phyloP scores from a whole-genome alignment of 106 monocot genomes.

The Triglochin maritima region DNA sequence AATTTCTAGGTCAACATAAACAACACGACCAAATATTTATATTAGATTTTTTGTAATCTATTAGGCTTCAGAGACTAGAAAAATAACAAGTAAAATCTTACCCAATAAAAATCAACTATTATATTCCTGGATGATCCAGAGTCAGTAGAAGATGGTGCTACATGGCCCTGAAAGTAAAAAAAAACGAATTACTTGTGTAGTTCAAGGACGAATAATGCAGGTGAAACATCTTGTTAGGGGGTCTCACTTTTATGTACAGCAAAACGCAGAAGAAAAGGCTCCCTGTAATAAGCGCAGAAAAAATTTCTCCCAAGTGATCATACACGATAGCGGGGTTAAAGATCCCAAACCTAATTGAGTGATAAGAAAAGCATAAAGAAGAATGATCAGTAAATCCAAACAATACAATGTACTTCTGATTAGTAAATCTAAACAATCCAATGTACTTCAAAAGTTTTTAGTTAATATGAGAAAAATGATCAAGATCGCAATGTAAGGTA shows the following conservation, averaged over 20 bases:
- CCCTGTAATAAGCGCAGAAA: constrained; percentile 65
- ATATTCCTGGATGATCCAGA: constrained; percentile 90
- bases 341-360: constrained; percentile 61
- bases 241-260: constrained; percentile 74
- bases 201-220: not conserved
- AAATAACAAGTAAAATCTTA: constrained; percentile 19
- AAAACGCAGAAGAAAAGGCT: constrained; percentile 90
- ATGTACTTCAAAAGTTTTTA: too few relatives aligned
- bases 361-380: not conserved
- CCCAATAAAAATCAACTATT: constrained; percentile 97
- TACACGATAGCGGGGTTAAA: constrained; percentile 82
- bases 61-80: not conserved
- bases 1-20: not conserved
- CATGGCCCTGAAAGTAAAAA: constrained; percentile 44
- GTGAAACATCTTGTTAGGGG: not conserved
- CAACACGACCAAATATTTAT: too few relatives aligned
- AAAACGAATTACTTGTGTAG: not conserved
- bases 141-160: constrained; percentile 91
- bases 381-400: not conserved
- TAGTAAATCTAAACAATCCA: too few relatives aligned
- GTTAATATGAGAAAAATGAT: too few relatives aligned
- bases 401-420: not conserved
- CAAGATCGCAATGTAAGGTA: too few relatives aligned
- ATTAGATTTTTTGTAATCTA: too few relatives aligned
- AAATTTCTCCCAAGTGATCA: constrained; percentile 95